These are phyloP conservation scores for Xylariaceae sp. DNA, from an alignment of 2,329 filamentous ascomycete species.

Conservation along the genomic window DNA sequence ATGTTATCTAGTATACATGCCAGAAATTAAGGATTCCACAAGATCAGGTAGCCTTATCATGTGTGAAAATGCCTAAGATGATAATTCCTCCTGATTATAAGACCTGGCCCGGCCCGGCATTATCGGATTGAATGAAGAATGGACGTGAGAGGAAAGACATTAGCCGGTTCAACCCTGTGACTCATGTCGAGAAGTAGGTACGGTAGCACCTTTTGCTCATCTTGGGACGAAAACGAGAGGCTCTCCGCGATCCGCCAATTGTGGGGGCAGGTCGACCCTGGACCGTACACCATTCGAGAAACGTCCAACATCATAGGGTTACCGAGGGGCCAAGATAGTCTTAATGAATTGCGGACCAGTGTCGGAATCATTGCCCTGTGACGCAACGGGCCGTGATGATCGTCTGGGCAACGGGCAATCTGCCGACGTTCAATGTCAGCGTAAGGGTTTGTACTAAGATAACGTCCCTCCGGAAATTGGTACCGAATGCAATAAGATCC, in stretches of 20 bases:
- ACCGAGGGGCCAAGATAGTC: not conserved
- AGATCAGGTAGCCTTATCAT: slow-evolving; percentile 15
- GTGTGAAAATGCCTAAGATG: slow-evolving; percentile 13
- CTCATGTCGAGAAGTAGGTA: not conserved
- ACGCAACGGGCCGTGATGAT: not conserved
- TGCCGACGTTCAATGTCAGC: not conserved
- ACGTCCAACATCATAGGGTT: not conserved
- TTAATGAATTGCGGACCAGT: not conserved
- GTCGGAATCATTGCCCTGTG: not conserved
- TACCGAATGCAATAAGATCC: not conserved
- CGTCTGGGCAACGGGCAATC: not conserved
- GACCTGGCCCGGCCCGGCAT: not conserved
- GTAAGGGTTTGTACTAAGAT: not conserved
- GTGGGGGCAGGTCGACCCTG: not conserved
- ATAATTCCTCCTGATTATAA: slow-evolving; percentile 1
- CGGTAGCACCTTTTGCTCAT: not conserved
- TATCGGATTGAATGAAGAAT: slow-evolving; percentile 11
- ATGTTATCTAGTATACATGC: slow-evolving; percentile 20
- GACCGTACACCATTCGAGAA: not conserved
- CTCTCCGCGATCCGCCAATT: not conserved
- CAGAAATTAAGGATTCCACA: slow-evolving; percentile 15
- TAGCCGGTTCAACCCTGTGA: not conserved
- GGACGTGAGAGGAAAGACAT: not conserved
- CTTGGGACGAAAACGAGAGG: not conserved
- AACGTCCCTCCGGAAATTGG: not conserved